Base-by-base conservation (phyloP, 306 rosid genomes). In the Prosopis cineraria region DNA sequence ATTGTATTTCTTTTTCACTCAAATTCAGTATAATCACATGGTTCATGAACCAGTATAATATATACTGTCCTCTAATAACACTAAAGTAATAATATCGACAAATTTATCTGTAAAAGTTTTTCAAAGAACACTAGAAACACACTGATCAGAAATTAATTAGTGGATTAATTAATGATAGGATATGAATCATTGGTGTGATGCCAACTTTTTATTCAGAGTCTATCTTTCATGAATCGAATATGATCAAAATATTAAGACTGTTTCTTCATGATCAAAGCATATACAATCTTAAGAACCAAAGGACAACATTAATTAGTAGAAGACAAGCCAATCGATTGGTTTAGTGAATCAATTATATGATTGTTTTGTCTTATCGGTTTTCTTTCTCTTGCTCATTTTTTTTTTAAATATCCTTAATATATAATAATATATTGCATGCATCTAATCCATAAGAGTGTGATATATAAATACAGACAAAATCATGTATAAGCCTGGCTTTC, bases 401-500 rank as follows among this genome's bases (percentile, higher is more conserved):
- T 20, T 20, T 20, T 52, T 20, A 1, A 19, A 20, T n/a, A n/a
- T n/a, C n/a, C n/a, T n/a, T n/a, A 20, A 52, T 5, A n/a, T n/a
- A 6, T 20, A 12, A 22, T 25, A 55, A 22, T 22, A 24, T 55
- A 1, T 22, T n/a, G n/a, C 2, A 9, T 55, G 31, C 31, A 52
- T 10, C 14, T 22, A 55, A 55, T 55, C 62, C 62, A 55, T 24
- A 6, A 55, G 62, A 22, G 30, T 24, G 16, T 10, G 14, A 55
- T 22, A 22, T 22, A n/a, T n/a, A n/a, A n/a, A n/a, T 55, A 60
- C 24, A 62, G 68, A 62, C 68, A 31, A 33, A 62, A 62, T 62
- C 41, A 62, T 62, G 31, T 62, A 24, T 29, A 33, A 64, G 70
- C 70, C 45, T 64, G 45, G 70, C 7, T 64, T 36, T 64, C 45